phyloP scores from a whole-genome alignment of 768 basidiomycete genomes.

The Pisolithus sp. region DNA sequence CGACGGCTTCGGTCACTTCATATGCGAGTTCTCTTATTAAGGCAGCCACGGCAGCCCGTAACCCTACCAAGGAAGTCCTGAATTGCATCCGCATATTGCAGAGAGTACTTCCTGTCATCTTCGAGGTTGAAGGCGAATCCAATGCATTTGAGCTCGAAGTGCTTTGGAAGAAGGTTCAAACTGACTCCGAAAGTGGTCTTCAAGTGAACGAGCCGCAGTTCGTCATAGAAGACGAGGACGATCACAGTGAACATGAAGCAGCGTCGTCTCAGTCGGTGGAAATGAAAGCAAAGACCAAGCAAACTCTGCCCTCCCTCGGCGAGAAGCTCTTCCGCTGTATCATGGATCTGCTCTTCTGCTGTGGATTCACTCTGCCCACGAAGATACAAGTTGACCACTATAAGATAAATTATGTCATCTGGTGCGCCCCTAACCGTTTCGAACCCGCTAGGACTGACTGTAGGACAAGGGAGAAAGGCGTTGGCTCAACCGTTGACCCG shows the following conservation, averaged over 20 bases:
- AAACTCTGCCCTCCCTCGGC: conserved; percentile 65
- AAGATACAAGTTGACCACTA: conserved; percentile 72
- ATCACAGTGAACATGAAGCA: conserved; percentile 35
- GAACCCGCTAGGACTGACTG: conserved; percentile 4
- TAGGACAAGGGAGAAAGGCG: conserved; percentile 78
- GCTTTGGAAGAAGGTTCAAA: conserved; percentile 70
- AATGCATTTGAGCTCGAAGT: conserved; percentile 72
- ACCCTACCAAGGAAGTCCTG: conserved; percentile 78
- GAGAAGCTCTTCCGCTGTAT: conserved; percentile 75
- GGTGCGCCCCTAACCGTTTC: conserved; percentile 42
- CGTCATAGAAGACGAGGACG: conserved; percentile 85
- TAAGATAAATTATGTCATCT: conserved; percentile 83
- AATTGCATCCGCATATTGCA: conserved; percentile 91
- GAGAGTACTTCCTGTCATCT: conserved; percentile 84
- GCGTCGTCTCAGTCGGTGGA: conserved; percentile 11
- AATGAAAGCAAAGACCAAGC: conserved; percentile 31
- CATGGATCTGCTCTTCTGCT: conserved; percentile 87
- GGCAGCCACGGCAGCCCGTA: conserved; percentile 46
- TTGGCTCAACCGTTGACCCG: conserved; percentile 79
- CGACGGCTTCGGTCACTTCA: conserved; percentile 51
- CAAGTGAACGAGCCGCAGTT: conserved; percentile 52
- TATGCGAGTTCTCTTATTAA: conserved; percentile 70
- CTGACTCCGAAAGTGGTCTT: conserved; percentile 30
- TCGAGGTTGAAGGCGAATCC: conserved; percentile 69
- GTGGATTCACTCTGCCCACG: conserved; percentile 84